Percentiles rank a stretch among this genome's conserved stretches.
Conservation (phyloP, 2,329 filamentous ascomycete genomes). For the Fusarium domesticum region DNA sequence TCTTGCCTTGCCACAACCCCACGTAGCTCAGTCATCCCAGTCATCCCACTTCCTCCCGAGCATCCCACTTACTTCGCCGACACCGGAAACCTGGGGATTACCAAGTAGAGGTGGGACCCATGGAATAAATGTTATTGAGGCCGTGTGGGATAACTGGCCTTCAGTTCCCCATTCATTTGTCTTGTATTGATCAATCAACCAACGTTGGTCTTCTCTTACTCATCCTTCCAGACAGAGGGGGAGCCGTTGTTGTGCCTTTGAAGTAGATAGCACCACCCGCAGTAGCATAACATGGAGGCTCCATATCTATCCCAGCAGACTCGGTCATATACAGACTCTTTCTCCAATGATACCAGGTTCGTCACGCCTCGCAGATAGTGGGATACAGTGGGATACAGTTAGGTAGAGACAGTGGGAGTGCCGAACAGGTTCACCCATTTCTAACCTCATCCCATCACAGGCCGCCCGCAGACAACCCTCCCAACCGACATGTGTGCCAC, state of each 20-base stretch:
- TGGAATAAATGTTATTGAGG: not conserved
- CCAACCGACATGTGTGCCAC: constrained; percentile 35
- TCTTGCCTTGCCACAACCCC: constrained; percentile 8
- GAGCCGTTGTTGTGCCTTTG: too few relatives aligned
- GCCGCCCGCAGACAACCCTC: constrained; percentile 8
- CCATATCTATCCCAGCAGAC: not conserved
- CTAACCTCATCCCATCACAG: constrained; percentile 12
- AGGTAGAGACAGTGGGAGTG: too few relatives aligned
- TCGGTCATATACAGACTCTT: not conserved
- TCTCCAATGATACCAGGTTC: not conserved
- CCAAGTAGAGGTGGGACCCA: constrained; percentile 16
- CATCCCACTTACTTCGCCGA: not conserved
- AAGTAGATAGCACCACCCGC: too few relatives aligned
- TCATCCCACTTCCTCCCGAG: constrained; percentile 10
- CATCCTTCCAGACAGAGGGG: constrained; percentile 1
- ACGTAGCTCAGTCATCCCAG: constrained; percentile 19
- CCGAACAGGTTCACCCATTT: too few relatives aligned
- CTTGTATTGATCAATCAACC: too few relatives aligned
- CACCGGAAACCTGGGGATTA: constrained; percentile 14
- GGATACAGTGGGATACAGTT: too few relatives aligned
- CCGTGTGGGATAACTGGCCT: constrained; percentile 8
- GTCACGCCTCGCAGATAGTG: too few relatives aligned
- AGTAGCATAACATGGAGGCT: not conserved
- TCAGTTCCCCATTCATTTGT: not conserved
- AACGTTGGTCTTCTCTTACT: too few relatives aligned